Evolutionary conservation across 1,284 basidiomycete genomes (phyloP).

Genomic region (Pisolithus thermaeus): DNA sequence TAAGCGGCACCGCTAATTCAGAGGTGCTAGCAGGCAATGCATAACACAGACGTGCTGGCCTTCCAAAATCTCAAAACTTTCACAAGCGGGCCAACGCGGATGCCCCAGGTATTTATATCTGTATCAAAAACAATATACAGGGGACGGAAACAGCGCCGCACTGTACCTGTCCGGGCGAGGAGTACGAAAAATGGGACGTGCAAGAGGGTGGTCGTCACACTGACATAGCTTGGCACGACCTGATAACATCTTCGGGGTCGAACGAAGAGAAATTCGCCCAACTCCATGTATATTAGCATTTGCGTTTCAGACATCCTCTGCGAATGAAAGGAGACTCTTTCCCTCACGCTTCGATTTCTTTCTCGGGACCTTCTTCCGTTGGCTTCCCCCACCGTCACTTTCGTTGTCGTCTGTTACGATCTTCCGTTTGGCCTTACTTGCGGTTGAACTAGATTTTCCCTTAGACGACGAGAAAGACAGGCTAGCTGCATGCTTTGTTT

Average conservation of each 20-base stretch:
- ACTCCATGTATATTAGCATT: neutral
- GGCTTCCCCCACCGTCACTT: constrained; percentile 18
- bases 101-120: too few relatives aligned
- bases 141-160: too few relatives aligned
- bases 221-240: too few relatives aligned
- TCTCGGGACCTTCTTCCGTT: constrained; percentile 31
- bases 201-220: too few relatives aligned
- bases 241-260: neutral
- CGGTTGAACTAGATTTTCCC: constrained; percentile 15
- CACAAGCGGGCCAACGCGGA: too few relatives aligned
- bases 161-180: too few relatives aligned
- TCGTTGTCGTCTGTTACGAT: constrained; percentile 30
- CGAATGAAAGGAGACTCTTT: constrained; percentile 56
- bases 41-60: too few relatives aligned
- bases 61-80: too few relatives aligned
- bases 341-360: constrained; percentile 45
- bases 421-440: constrained; percentile 37
- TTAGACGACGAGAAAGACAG: constrained; percentile 41
- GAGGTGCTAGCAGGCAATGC: too few relatives aligned
- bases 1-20: too few relatives aligned
- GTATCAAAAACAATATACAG: too few relatives aligned
- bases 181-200: too few relatives aligned
- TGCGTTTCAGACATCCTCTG: constrained; percentile 31
- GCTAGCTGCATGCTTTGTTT: constrained; percentile 17
- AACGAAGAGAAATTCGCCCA: neutral